Base-by-base conservation (phyloP, 176 grass and related monocot species). In the Zoysia pacifica region DNA sequence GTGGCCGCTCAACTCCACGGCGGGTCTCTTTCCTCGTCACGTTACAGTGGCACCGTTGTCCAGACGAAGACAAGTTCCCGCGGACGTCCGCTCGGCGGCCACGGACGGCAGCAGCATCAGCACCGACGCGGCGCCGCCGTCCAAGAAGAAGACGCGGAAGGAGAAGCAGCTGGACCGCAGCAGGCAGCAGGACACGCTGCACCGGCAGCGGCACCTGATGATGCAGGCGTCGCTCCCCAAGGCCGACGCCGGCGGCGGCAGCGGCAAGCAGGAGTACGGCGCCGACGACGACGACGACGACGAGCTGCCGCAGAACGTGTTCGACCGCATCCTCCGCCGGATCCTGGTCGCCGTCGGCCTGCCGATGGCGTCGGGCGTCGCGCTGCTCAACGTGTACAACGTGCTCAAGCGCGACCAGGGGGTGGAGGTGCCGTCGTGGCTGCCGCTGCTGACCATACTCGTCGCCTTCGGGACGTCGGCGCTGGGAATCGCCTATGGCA, bases 401-500 rank as follows among this genome's bases (percentile, higher is more conserved):
- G 79, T 61, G 55, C 77, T 91, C 41, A 89, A 77, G 77, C 79
- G 83, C 38, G 65, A 28, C 1, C 73, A 80, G 5, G 71, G 87
- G 0, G 72, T 66, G 81, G 81, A 74, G 4, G 61, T 80, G 19
- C 90, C 90, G 3, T 9, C 62, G 6, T 97, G 95, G 95, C 46
- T 94, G 80, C 86, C 90, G 11, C 51, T 90, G 61, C 81, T 93
- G 0, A 90, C 90, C 55, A 69, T 91, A 65, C 70, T 97, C 35
- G 39, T 94, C 76, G 73, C 92, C 20, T 97, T 97, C 35, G 95
- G 95, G 44, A 90, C 95, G 18, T 93, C 90, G 67, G 87, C 92
- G 18, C 59, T 93, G 6, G 95, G 92, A 15, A 98, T 98, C 74
- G 92, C 92, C 18, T 97, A 93, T 62, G 95, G 92, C 15, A 94